Evolutionary conservation across 805 yeast species (phyloP).

Genomic region (Ogataea trehalophila): DNA sequence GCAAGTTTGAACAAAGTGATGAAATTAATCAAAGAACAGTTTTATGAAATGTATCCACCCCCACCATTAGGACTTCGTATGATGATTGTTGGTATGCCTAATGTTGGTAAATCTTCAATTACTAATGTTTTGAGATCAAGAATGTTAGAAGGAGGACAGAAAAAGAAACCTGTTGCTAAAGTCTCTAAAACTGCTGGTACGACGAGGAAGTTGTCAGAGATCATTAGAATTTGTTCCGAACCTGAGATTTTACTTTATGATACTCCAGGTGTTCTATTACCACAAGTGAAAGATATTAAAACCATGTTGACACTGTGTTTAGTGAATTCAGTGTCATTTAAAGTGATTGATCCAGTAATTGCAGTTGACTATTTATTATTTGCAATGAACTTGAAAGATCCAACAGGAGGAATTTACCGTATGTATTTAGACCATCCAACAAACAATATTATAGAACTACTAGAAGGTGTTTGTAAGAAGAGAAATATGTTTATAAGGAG

Average conservation of each 20-base stretch:
- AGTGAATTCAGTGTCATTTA: slow-evolving; percentile 68
- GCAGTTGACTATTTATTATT: slow-evolving; percentile 83
- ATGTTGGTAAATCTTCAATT: slow-evolving; percentile 91
- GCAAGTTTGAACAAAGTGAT: slow-evolving; percentile 49
- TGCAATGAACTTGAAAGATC: slow-evolving; percentile 61
- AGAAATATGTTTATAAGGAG: slow-evolving; percentile 27
- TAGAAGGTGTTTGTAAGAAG: slow-evolving; percentile 42
- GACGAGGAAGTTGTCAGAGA: slow-evolving; percentile 72
- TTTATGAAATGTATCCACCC: slow-evolving; percentile 47
- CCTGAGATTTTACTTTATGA: slow-evolving; percentile 75
- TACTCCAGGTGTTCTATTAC: slow-evolving; percentile 90
- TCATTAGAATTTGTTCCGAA: slow-evolving; percentile 54
- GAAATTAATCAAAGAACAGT: slow-evolving; percentile 41
- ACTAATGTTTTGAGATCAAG: slow-evolving; percentile 58
- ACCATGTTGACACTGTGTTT: slow-evolving; percentile 73
- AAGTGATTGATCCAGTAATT: slow-evolving; percentile 73
- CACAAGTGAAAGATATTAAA: slow-evolving; percentile 57
- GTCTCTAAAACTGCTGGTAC: slow-evolving; percentile 92
- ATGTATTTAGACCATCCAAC: slow-evolving; percentile 59
- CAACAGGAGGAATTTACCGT: slow-evolving; percentile 38
- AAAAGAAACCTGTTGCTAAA: slow-evolving; percentile 60
- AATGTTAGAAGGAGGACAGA: slow-evolving; percentile 22
- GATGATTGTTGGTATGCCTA: slow-evolving; percentile 91
- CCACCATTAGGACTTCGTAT: slow-evolving; percentile 82
- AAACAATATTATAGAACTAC: slow-evolving; percentile 57